Conservation (phyloP, 208 protist species). For the Leishmania martiniquensis region DNA sequence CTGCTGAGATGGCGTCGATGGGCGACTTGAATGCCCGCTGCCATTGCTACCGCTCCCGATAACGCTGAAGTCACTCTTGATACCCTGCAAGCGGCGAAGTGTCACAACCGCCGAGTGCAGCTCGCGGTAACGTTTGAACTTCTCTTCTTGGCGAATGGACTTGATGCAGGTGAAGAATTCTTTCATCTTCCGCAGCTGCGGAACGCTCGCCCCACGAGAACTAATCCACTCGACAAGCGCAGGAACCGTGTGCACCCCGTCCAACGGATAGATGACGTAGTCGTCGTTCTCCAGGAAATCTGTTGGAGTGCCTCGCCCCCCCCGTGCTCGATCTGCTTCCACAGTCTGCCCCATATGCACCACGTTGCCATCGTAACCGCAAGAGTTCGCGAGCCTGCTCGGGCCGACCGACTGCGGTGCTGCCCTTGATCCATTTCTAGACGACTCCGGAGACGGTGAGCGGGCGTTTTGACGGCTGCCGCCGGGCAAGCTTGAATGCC, state of each 20-base stretch:
- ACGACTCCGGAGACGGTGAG: too few species aligned
- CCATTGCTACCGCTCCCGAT: background rate
- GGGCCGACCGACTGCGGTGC: too few species aligned
- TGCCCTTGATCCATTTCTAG: too few species aligned
- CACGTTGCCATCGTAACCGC: constrained; percentile 5
- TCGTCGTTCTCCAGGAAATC: constrained; percentile 17
- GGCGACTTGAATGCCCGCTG: background rate
- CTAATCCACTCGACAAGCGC: constrained; percentile 70
- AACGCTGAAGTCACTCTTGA: constrained; percentile 5
- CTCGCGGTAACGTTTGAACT: constrained; percentile 57
- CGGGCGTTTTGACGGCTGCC: too few species aligned
- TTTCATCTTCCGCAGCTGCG: constrained; percentile 37
- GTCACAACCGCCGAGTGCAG: constrained; percentile 64
- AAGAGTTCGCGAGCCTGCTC: background rate
- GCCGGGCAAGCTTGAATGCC: background rate
- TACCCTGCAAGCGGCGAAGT: constrained; percentile 61
- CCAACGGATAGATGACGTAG: constrained; percentile 43
- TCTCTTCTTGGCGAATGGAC: constrained; percentile 49
- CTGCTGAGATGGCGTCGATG: background rate
- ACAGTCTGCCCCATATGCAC: background rate
- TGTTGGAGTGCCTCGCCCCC: constrained; percentile 1
- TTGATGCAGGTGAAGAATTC: constrained; percentile 56
- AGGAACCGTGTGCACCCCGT: constrained; percentile 40
- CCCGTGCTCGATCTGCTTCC: background rate
- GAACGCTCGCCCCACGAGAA: constrained; percentile 38